Evolutionary conservation across 1,284 basidiomycete species (phyloP), one percentile per base, ranked within the genome.

Genomic region (Takashimella koratensis): DNA sequence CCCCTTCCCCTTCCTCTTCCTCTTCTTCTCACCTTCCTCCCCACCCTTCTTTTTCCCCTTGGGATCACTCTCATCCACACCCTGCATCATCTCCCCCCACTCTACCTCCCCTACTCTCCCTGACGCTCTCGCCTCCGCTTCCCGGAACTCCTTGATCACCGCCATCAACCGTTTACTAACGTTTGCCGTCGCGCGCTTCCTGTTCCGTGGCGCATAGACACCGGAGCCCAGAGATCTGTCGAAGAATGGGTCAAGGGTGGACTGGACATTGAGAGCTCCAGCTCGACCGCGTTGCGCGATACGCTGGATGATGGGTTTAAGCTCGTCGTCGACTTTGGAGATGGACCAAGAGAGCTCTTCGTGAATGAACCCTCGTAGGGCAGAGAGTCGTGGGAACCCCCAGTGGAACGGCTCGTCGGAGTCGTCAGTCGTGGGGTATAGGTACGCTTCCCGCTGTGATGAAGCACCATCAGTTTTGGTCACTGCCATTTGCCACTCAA

Each of bases 401-500:
- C 96, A 99, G 65, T 91, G 90, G 72, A 99, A 98, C 0, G 89
- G 86, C 67, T 98, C 94, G 51, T 92, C 86, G 3, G 91, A 95
- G 48, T 84, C 82, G 70, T 98, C 94, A 4, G 97, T 88, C 0
- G 84, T 83, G 0, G 96, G 95, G 64, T 91, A 84, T 60, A 88
- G 87, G 75, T 99, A 99, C 1, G 93, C 96, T 56, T 94, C 90
- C 55, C 87, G 81, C 91, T 94, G 63, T 45, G 22, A 19, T 10
- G 20, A 39, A 47, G 51, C 56, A 48, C 21, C 26, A 45, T n/a
- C n/a, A n/a, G n/a, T n/a, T n/a, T n/a, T n/a, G n/a, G n/a, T n/a
- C n/a, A n/a, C 44, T 12, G 6, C 24, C n/a, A n/a, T n/a, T n/a
- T n/a, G n/a, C n/a, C 26, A 26, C 20, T 20, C 1, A 49, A 19